Conservation (phyloP, 2,329 filamentous ascomycete genomes). For the Fusarium devonianum region DNA sequence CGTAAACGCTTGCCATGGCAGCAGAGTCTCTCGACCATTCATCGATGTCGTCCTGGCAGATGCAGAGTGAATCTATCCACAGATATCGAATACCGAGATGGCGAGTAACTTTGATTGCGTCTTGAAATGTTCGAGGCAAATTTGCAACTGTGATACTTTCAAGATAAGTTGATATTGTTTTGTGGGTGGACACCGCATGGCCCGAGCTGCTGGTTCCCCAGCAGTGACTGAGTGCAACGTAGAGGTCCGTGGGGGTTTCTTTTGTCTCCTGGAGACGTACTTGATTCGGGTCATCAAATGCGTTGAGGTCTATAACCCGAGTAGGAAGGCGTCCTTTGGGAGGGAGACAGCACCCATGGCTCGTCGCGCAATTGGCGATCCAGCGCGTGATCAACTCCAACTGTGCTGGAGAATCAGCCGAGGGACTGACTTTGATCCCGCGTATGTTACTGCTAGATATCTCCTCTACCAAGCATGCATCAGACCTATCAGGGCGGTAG, state of each 20-base stretch:
- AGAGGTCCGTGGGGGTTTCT: background rate
- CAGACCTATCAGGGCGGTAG: no score
- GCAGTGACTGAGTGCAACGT: conserved; percentile 18
- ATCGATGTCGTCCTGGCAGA: conserved; percentile 17
- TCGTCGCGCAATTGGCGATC: background rate
- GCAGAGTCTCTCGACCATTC: conserved; percentile 16
- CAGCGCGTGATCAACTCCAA: background rate
- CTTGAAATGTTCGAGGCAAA: conserved; percentile 11
- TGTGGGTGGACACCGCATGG: conserved; percentile 1
- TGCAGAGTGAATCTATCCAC: conserved; percentile 24
- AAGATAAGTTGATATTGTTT: background rate
- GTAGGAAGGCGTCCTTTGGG: conserved; percentile 2
- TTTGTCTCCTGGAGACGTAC: conserved; percentile 7
- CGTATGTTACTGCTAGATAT: background rate
- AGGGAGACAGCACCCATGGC: background rate
- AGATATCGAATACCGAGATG: conserved; percentile 8
- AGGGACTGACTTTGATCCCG: background rate
- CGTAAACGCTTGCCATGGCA: conserved; percentile 16
- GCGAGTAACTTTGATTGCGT: conserved; percentile 18
- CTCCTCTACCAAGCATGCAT: background rate
- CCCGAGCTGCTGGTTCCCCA: conserved; percentile 2
- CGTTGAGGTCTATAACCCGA: conserved; percentile 9
- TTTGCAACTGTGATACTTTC: background rate
- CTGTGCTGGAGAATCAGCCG: background rate
- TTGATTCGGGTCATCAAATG: background rate